Evolutionary conservation across 805 yeast species (phyloP), one percentile per base, ranked within the genome.

Genomic region (Priceomyces haplophilus): DNA sequence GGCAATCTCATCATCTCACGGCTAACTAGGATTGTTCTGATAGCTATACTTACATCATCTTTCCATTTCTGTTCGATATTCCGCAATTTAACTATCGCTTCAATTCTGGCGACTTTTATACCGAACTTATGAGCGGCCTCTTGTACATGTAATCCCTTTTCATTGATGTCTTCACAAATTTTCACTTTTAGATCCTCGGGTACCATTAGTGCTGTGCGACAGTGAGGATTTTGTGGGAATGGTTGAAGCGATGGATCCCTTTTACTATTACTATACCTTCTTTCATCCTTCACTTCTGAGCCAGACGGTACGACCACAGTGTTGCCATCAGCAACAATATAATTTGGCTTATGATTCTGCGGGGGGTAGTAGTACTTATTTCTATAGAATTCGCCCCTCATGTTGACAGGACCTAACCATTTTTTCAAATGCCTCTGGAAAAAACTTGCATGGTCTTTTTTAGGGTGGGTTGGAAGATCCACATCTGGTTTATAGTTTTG

Each of bases 351-450:
- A 56, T 85, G 88, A 53, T 84, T 66, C 47, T 76, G 79, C 15
- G 85, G 80, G 10, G 88, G 82, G 49, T 73, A 73, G 54, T 75
- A 80, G 63, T 87, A 85, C 59, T 83, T 87, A 73, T 88, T 90
- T 58, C 79, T 65, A 48, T 74, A 73, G 62, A 87, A 86, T 51
- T 87, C 88, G 15, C 96, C 96, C 61, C 84, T 83, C 65, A 79
- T 79, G 64, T 88, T 88, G 60, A 74, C 79, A 30, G 91, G 91
- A 2, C 97, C 97, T 43, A 89, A 68, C 67, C 88, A 89, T 50
- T 75, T 79, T 51, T 80, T 78, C 77, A 88, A 69, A 31, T 80
- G 79, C 59, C 78, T 73, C 54, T 78, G 78, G 58, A 84, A 72
- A 45, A 76, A 78, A 7, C 85, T 74, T 8, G 69, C 49, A 43